phyloP scores from a whole-genome alignment of 257 asterid species.

The Schizonepeta tenuifolia region DNA sequence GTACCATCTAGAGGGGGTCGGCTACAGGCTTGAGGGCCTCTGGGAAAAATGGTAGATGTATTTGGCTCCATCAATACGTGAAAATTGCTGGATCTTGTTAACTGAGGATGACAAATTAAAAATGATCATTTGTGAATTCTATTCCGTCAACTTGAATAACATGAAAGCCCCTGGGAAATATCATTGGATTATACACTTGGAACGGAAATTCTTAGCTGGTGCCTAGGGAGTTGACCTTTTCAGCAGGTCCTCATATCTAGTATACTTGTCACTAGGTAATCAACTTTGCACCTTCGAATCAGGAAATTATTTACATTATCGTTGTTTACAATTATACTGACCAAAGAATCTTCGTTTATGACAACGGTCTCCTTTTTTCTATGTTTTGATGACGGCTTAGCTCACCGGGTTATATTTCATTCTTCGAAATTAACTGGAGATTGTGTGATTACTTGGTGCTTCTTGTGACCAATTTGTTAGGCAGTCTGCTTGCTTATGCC shows the following conservation, averaged over 20 bases:
- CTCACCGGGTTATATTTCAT: constrained; percentile 17
- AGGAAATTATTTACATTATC: background rate
- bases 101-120: background rate
- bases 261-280: constrained; percentile 11
- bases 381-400: background rate
- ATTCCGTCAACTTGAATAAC: background rate
- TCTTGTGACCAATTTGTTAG: constrained; percentile 1
- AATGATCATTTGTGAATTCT: background rate
- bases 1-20: background rate
- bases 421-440: background rate
- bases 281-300: background rate
- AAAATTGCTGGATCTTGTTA: background rate
- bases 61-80: constrained; percentile 1
- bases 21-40: background rate
- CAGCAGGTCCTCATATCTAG: background rate
- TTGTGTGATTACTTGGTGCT: constrained; percentile 9
- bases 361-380: background rate
- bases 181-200: background rate
- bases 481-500: background rate
- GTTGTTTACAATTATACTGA: background rate
- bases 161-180: background rate
- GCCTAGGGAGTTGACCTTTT: background rate
- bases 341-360: background rate
- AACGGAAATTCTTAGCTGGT: background rate
- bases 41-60: background rate